Evolutionary conservation across 371 early-diverging fungal species (phyloP).

Genomic region (Rhizomucor pusillus): DNA sequence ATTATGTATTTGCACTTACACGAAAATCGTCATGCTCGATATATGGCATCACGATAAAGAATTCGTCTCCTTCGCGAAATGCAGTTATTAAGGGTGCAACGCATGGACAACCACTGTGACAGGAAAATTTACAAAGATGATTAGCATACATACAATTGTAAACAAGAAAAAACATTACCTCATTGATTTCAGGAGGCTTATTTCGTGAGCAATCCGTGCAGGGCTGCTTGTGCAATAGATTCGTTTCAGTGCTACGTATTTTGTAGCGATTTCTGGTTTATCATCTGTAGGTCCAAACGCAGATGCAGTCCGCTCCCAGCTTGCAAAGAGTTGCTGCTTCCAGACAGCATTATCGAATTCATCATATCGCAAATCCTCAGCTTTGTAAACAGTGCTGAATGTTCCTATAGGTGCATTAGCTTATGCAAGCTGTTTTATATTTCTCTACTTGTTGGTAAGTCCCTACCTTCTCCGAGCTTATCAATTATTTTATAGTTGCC

Average conservation of each 20-base stretch:
- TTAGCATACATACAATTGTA: constrained; percentile 1
- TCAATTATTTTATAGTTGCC: constrained; percentile 64
- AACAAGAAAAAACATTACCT: constrained; percentile 32
- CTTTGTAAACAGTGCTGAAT: constrained; percentile 96
- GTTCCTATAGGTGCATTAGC: constrained; percentile 56
- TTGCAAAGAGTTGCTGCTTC: constrained; percentile 28
- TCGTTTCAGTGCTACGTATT: constrained; percentile 85
- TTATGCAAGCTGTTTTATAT: background rate
- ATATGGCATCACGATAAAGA: constrained; percentile 88
- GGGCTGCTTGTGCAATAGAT: constrained; percentile 90
- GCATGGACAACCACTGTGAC: constrained; percentile 27
- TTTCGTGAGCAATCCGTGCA: constrained; percentile 85
- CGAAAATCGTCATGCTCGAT: constrained; percentile 86
- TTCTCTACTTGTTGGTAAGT: background rate
- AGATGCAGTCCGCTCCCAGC: background rate
- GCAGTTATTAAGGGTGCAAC: constrained; percentile 85
- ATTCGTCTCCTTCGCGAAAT: constrained; percentile 81
- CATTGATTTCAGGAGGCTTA: constrained; percentile 76
- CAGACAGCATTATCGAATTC: constrained; percentile 67
- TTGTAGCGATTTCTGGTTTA: constrained; percentile 2
- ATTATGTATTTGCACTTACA: constrained; percentile 36
- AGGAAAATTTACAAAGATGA: background rate
- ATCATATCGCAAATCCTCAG: constrained; percentile 72
- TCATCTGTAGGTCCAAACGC: constrained; percentile 11
- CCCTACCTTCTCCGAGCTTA: constrained; percentile 75